Conservation (phyloP, 768 basidiomycete genomes). For the Royoungia palumana region DNA sequence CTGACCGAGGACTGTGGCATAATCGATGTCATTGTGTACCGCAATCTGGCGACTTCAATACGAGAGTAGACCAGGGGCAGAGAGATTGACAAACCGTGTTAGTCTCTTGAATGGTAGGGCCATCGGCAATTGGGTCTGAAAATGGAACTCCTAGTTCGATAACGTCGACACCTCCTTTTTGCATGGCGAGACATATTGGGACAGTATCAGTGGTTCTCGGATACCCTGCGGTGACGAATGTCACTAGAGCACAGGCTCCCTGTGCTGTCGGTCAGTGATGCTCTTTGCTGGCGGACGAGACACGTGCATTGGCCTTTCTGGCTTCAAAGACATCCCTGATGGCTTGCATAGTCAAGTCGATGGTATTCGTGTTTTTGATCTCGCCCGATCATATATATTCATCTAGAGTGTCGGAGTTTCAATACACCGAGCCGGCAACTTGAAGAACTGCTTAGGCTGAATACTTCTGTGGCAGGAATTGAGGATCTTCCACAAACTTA, state of each 20-base stretch:
- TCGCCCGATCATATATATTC: no score
- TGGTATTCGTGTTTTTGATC: no score
- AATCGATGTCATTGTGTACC: slow-evolving; percentile 76
- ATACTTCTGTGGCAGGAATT: no score
- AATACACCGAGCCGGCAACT: not conserved
- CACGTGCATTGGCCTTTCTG: slow-evolving; percentile 19
- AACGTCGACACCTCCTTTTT: slow-evolving; percentile 89
- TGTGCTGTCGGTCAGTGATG: slow-evolving; percentile 9
- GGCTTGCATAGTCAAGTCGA: slow-evolving; percentile 22
- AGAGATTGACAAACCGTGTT: slow-evolving; percentile 62
- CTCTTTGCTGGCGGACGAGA: not conserved
- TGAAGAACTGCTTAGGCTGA: no score
- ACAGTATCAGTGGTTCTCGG: slow-evolving; percentile 79
- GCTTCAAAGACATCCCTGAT: slow-evolving; percentile 28
- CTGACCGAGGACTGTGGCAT: slow-evolving; percentile 66
- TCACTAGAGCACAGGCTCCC: slow-evolving; percentile 60
- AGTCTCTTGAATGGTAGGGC: slow-evolving; percentile 86
- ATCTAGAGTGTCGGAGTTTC: slow-evolving; percentile 5
- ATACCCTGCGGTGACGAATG: slow-evolving; percentile 95
- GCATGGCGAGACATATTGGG: slow-evolving; percentile 85
- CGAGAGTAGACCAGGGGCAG: not conserved
- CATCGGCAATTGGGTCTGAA: slow-evolving; percentile 95
- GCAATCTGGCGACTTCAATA: slow-evolving; percentile 59
- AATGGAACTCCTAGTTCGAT: slow-evolving; percentile 83
- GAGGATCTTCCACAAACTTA: no score